Conservation (phyloP, 2,329 filamentous ascomycete genomes). For the Neophaeococcomyces aloes region DNA sequence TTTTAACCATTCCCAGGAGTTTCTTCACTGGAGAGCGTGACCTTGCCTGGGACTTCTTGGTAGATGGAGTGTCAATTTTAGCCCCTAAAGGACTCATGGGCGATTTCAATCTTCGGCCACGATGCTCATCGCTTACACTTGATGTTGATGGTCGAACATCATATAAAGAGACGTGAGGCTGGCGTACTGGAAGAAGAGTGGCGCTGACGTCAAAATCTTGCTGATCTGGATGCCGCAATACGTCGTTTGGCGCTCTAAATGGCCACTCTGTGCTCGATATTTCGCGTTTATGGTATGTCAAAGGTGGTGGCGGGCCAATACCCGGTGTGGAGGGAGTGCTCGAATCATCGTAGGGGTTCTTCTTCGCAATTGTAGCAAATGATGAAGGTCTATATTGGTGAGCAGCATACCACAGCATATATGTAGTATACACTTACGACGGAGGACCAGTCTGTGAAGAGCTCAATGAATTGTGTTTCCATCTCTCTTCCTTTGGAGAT, state of each 20-base stretch:
- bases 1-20: constrained; percentile 33
- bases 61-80: constrained; percentile 4
- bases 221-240: not conserved
- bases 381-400: constrained; percentile 8
- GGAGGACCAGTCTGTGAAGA: not conserved
- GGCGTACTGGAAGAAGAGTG: not conserved
- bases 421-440: not conserved
- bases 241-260: constrained; percentile 1
- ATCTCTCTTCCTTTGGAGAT: not conserved
- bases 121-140: not conserved
- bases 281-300: constrained; percentile 2
- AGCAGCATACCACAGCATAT: not conserved
- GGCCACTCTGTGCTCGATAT: constrained; percentile 7
- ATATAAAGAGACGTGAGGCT: not conserved
- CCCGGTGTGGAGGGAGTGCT: not conserved
- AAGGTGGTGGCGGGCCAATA: not conserved
- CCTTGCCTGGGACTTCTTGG: constrained; percentile 18
- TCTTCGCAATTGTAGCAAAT: constrained; percentile 10
- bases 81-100: not conserved
- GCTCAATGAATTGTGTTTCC: not conserved
- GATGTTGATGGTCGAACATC: not conserved
- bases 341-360: constrained; percentile 9
- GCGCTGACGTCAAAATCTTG: not conserved
- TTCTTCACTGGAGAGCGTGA: constrained; percentile 31
- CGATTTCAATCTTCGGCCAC: not conserved